A percentile compares a stretch with the other conserved stretches of the same genome.
Evolutionary conservation across 2,329 filamentous ascomycete genomes (phyloP).

Genomic region (Hypoxylon sp.): DNA sequence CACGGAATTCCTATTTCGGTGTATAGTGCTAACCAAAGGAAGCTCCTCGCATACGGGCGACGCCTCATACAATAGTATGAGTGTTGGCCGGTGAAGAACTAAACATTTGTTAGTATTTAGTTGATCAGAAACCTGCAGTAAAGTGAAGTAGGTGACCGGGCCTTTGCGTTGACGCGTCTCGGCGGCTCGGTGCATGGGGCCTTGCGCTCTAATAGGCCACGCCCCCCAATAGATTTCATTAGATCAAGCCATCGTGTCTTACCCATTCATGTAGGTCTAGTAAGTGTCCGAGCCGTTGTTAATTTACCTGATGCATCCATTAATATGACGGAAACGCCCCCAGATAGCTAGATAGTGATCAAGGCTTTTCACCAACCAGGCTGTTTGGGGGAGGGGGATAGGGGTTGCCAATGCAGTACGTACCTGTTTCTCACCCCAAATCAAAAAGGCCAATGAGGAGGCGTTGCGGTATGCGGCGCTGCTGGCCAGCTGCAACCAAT

Average conservation of each 20-base stretch:
- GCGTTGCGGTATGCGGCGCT: slow-evolving; percentile 1
- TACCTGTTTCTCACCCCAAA: slow-evolving; percentile 9
- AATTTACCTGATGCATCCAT: background rate
- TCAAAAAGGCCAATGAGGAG: slow-evolving; percentile 11
- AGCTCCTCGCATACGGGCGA: background rate
- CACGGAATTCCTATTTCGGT: background rate
- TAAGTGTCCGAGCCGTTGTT: background rate
- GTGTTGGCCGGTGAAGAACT: background rate
- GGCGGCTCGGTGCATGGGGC: background rate
- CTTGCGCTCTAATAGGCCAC: background rate
- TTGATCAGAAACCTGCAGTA: background rate
- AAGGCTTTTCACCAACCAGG: too few relatives aligned
- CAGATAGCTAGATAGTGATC: background rate
- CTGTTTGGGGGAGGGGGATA: background rate
- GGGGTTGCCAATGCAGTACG: background rate
- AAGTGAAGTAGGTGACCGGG: background rate
- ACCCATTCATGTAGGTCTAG: background rate
- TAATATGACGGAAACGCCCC: background rate
- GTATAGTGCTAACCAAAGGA: background rate
- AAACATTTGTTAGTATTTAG: background rate
- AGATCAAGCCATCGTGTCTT: background rate
- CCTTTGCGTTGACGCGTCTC: background rate
- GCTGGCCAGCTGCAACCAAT: slow-evolving; percentile 31
- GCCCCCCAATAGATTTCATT: background rate
- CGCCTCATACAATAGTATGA: background rate